Evolutionary conservation across 2,329 filamentous ascomycete genomes (phyloP).

Genomic region (Cercospora nicotianae): DNA sequence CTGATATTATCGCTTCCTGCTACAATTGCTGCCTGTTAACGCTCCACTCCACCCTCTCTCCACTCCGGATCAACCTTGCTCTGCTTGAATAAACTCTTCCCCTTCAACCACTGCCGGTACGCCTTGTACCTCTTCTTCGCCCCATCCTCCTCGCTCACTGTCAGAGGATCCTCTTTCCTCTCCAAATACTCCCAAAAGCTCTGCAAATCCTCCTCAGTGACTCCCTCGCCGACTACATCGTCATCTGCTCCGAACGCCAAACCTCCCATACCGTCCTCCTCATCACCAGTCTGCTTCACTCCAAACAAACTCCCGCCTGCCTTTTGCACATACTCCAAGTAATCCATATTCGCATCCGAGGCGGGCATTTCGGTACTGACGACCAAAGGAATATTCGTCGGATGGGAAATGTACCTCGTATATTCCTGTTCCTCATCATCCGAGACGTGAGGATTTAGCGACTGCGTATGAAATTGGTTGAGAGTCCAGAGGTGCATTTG

Average conservation of each 20-base stretch:
- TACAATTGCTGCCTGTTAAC: no score
- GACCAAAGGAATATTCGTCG: slow-evolving; percentile 82
- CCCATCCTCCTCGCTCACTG: slow-evolving; percentile 81
- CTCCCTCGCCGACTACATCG: slow-evolving; percentile 45
- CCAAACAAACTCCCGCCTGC: slow-evolving; percentile 60
- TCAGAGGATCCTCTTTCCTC: slow-evolving; percentile 77
- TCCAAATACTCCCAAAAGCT: slow-evolving; percentile 78
- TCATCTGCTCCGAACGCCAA: slow-evolving; percentile 40
- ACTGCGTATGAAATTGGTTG: slow-evolving; percentile 79
- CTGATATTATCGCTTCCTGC: no score
- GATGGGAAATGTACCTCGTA: slow-evolving; percentile 81
- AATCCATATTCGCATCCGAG: slow-evolving; percentile 61
- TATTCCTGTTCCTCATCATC: slow-evolving; percentile 81
- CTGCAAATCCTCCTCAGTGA: slow-evolving; percentile 64
- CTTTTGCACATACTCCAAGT: slow-evolving; percentile 76
- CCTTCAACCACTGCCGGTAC: slow-evolving; percentile 88
- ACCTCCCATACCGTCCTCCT: slow-evolving; percentile 46
- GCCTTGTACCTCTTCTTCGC: slow-evolving; percentile 95
- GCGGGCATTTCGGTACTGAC: slow-evolving; percentile 61
- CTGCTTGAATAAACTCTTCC: slow-evolving; percentile 96
- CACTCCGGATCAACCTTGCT: slow-evolving; percentile 55
- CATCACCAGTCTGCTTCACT: slow-evolving; percentile 16
- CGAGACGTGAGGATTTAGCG: slow-evolving; percentile 79
- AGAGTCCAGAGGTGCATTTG: slow-evolving; percentile 86
- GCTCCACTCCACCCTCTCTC: slow-evolving; percentile 14